phyloP scores from a whole-genome alignment of 441 rosid species.

The Croton setiger region DNA sequence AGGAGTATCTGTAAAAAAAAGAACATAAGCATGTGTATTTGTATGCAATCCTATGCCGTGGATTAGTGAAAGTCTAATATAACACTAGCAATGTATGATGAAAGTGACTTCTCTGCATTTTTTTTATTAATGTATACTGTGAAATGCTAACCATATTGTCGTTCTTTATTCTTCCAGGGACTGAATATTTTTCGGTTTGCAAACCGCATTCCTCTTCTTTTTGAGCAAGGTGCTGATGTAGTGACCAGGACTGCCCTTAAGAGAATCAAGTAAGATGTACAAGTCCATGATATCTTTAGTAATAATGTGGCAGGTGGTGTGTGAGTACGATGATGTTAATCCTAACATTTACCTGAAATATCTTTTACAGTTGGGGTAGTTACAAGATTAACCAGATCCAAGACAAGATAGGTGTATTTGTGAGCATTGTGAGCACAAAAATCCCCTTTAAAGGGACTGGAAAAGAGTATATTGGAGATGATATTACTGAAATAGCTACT shows the following conservation, averaged over 20 bases:
- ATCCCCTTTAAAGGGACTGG: constrained; percentile 59
- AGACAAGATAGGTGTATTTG: constrained; percentile 92
- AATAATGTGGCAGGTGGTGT: background rate
- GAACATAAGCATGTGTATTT: background rate
- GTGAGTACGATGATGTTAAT: constrained; percentile 1
- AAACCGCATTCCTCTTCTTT: constrained; percentile 93
- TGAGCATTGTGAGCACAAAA: constrained; percentile 39
- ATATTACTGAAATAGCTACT: constrained; percentile 85
- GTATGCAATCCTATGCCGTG: background rate
- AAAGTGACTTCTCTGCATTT: background rate
- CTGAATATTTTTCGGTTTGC: constrained; percentile 93
- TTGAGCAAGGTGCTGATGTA: constrained; percentile 99
- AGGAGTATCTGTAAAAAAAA: background rate
- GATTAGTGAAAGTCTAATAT: background rate
- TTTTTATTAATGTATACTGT: background rate
- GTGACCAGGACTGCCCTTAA: constrained; percentile 90
- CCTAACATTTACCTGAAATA: constrained; percentile 7
- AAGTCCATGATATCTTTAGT: background rate
- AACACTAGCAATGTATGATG: background rate
- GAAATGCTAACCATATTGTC: background rate
- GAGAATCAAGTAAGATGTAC: constrained; percentile 80
- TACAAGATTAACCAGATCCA: constrained; percentile 94
- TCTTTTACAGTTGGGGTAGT: constrained; percentile 70
- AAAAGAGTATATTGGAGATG: constrained; percentile 97
- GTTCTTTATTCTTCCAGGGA: constrained; percentile 44